Evolutionary conservation across 2,329 filamentous ascomycete species (phyloP).

Genomic region (Penicillium sp.): DNA sequence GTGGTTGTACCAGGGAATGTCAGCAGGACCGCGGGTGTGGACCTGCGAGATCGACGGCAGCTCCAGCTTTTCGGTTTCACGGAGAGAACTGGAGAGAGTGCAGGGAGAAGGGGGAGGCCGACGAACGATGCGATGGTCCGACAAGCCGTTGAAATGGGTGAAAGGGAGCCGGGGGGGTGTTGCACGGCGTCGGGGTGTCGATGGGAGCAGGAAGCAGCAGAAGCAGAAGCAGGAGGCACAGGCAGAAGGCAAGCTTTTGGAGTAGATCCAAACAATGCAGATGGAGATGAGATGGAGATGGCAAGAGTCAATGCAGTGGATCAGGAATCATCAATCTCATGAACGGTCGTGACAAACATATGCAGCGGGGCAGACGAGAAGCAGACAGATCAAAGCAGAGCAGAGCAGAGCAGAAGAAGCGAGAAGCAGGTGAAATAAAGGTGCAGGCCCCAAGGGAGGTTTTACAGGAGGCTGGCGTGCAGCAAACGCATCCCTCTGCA

Average conservation of each 20-base stretch:
- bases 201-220: background rate
- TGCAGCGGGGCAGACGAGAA: constrained; percentile 7
- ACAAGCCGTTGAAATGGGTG: constrained; percentile 18
- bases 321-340: constrained; percentile 34
- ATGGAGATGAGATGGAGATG: background rate
- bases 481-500: constrained; percentile 34
- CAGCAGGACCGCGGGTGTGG: constrained; percentile 76
- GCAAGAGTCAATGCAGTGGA: constrained; percentile 21
- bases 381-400: constrained; percentile 8
- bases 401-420: constrained; percentile 27
- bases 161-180: constrained; percentile 7
- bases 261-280: constrained; percentile 27
- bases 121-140: constrained; percentile 28
- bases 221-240: background rate
- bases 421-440: constrained; percentile 10
- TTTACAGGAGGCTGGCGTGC: constrained; percentile 29
- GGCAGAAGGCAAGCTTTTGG: constrained; percentile 6
- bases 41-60: constrained; percentile 83
- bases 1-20: constrained; percentile 71
- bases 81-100: constrained; percentile 31
- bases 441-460: constrained; percentile 18
- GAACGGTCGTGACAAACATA: constrained; percentile 36
- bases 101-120: constrained; percentile 20
- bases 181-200: constrained; percentile 20
- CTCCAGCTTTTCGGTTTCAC: constrained; percentile 87